Evolutionary conservation across 2,329 filamentous ascomycete species (phyloP), one percentile per base, ranked within the genome.

Genomic region (Biscogniauxia sp.): DNA sequence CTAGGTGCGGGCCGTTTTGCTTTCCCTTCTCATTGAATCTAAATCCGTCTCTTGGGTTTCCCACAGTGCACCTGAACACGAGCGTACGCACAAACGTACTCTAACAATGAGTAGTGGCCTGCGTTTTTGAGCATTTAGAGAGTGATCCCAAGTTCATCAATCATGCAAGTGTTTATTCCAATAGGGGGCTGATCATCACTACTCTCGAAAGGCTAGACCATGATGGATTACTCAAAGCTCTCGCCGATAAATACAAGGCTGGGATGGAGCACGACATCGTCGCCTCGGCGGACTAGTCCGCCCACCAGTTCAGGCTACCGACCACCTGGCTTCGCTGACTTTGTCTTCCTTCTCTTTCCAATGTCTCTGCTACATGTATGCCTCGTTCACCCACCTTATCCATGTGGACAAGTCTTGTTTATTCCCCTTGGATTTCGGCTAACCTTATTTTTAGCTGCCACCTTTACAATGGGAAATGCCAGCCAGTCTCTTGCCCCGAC

Each of bases 1-100:
- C 49, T 45, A 23, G 41, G 13, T 51, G 58, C 58, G 32, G 50
- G 45, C 15, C 50, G 23, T n/a, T 20, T 54, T 57, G 52, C 28
- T 20, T 57, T 49, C 51, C 25, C 26, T 45, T 55, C 52, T 19
- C 25, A 3, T 5, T 23, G 5, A 25, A 23, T 25, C 20, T 23
- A 11, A 9, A 54, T 51, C 51, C 50, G 20, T 28, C 13, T 20
- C 23, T 17, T 26, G 7, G 50, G 8, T 19, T 51, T 26, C 7
- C 11, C 13, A 37, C 49, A 55, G 54, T 54, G 56, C 56, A 17
- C 52, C 11, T 49, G 20, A 50, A 59, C 37, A 17, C 37, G 37
- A 45, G 17, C 7, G 37, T 45, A 45, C 17, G 11, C 15, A 45
- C 37, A 45, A 17, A 45, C 5, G 37, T 45, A 45, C 15, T 8